Base-by-base conservation (phyloP, 495 filamentous ascomycete species). In the Aspergillus cavernicola region DNA sequence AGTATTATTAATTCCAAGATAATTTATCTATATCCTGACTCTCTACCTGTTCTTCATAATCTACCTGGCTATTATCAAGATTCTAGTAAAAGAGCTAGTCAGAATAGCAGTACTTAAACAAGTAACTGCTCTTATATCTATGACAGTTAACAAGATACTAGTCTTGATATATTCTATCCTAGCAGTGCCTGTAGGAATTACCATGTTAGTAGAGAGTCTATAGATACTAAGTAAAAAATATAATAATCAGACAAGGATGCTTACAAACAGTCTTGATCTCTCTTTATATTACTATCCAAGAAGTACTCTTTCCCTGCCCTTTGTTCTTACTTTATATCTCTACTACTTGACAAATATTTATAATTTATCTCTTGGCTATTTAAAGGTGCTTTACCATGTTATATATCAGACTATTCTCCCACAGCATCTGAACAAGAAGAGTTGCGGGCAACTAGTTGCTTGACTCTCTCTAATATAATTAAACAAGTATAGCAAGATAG, bases 321-420 rank as follows among this genome's bases (percentile, higher is more conserved):
- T 50, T 32, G 23, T 35, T 52, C 53, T 58, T 37, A 57, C 29
- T 63, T 59, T 41, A 32, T 52, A 20, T 57, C 53, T 47, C 3
- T 55, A 35, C 32, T 41, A 24, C 32, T 57, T 37, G 46, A 60
- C 32, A 24, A 55, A n/a, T 45, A 41, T 39, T 52, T 63, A 35
- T 43, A 60, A 55, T 63, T 63, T 36, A 45, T 63, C 7, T 57
- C 50, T 16, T 60, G 60, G 60, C 53, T 63, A 19, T 63, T 60
- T 12, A 43, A 63, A 53, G 57, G 53, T 38, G 50, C 60, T 20
- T 49, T 63, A 37, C 31, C 50, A 44, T 31, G 35, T 24, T 55
- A 35, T 35, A 48, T 57, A 31, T 41, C 60, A 41, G 19, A 45
- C 18, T 29, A 47, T 24, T 20, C 22, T 15, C 29, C 13, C 13